Evolutionary conservation across 306 rosid genomes (phyloP).

Genomic region (Ormosia semicastrata): DNA sequence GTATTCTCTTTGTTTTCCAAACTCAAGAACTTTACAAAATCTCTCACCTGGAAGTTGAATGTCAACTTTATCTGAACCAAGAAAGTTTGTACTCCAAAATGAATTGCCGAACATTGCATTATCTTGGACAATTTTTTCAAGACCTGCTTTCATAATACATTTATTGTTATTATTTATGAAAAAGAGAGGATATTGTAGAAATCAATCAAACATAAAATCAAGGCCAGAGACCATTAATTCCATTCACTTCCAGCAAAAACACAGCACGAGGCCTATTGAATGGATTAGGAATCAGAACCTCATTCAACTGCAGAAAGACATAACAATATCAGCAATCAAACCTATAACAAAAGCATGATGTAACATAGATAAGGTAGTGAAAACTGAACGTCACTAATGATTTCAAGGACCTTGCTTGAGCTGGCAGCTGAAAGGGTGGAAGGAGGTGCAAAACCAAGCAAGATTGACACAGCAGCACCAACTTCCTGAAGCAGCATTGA

Average conservation of each 20-base stretch:
- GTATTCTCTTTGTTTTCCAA: neutral
- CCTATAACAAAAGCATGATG: constrained; percentile 6
- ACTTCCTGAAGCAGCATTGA: constrained; percentile 62
- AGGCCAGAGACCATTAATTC: constrained; percentile 59
- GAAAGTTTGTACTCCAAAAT: constrained; percentile 33
- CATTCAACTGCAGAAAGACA: constrained; percentile 71
- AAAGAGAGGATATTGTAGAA: neutral
- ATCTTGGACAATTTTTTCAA: constrained; percentile 42
- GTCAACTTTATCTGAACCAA: constrained; percentile 55
- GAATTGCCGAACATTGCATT: constrained; percentile 49
- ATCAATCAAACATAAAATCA: constrained; percentile 2
- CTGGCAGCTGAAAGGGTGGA: constrained; percentile 62
- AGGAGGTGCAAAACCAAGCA: constrained; percentile 92
- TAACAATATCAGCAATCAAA: constrained; percentile 24
- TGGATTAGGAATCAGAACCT: constrained; percentile 80
- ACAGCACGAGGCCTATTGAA: constrained; percentile 87
- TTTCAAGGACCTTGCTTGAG: constrained; percentile 73
- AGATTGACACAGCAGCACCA: constrained; percentile 75
- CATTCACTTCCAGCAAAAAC: constrained; percentile 73
- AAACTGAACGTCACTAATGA: neutral
- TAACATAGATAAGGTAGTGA: constrained; percentile 4
- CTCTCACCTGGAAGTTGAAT: constrained; percentile 73
- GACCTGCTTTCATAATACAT: constrained; percentile 50
- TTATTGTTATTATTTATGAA: constrained; percentile 4
- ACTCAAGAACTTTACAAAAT: constrained; percentile 6